Base-by-base conservation (phyloP, 805 yeast genomes). In the Torulaspora microellipsoides region DNA sequence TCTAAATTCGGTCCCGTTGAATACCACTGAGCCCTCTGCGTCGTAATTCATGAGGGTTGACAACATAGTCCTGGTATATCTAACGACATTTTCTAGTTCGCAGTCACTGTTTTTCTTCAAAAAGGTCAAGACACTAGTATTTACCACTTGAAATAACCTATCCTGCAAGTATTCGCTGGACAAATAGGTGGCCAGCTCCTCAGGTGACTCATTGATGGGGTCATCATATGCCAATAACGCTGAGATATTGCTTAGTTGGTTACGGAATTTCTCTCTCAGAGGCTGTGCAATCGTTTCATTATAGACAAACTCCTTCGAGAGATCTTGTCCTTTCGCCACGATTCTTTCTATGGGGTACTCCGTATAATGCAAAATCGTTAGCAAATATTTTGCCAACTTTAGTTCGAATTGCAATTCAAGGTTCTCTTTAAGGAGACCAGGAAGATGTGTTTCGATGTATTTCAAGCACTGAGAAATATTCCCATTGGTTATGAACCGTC, bases 161-260 rank as follows among this genome's bases (percentile, higher is more conserved):
- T 62, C 66, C 31, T 60, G 60, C 23, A 61, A 42, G 40, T 53
- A 62, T 23, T 60, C 63, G 4, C 49, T 44, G 2, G 59, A 48
- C 17, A 64, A 36, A 32, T 53, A 59, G 8, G 44, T 42, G 1
- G 58, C 40, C 13, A 62, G 31, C 25, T 59, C 65, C 4, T 52
- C 56, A 15, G 62, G 60, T 4, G 61, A 67, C 27, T 69, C 72
- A 8, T 56, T 59, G 3, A 72, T 58, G 0, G 83, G 82, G 40
- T 78, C 66, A 8, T 71, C 71, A 48, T 72, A 80, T 3, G 83
- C 80, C 36, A 80, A 55, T 25, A 81, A 58, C 2, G 77, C 66
- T 7, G 78, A 75, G 0, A 79, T 65, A 34, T 75, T 73, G 31
- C 69, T 65, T 27, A 81, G 53, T 46, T 65, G 64, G 7, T 63